Conservation (phyloP, 345 rosid genomes). For the Lepidium sativum region DNA sequence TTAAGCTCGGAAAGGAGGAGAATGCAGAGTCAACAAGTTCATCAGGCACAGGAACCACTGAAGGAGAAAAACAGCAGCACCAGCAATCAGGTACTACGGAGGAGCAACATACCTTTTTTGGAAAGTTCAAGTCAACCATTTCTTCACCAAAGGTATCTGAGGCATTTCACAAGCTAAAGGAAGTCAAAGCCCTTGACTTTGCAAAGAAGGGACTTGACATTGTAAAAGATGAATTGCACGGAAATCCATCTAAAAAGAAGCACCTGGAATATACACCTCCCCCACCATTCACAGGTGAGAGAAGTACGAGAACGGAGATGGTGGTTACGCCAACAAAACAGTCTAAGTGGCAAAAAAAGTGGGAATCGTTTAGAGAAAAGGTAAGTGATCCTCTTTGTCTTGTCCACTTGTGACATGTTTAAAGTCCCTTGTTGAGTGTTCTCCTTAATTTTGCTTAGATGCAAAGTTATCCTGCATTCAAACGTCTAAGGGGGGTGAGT, state of each 20-base stretch:
- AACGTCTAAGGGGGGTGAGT: conserved; percentile 55
- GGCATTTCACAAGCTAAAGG: conserved; percentile 60
- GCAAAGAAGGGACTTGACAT: conserved; percentile 89
- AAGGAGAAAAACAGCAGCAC: conserved; percentile 36
- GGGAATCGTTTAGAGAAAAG: conserved; percentile 64
- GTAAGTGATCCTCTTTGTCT: conserved; percentile 24
- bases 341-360: conserved; percentile 66
- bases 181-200: conserved; percentile 58
- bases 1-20: conserved; percentile 49
- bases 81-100: conserved; percentile 36
- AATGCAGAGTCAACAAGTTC: conserved; percentile 34
- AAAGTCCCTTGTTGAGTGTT: neutral
- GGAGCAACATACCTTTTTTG: conserved; percentile 51
- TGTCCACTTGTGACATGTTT: neutral
- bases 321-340: conserved; percentile 53
- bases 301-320: conserved; percentile 72
- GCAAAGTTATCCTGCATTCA: conserved; percentile 65
- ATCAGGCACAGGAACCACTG: conserved; percentile 38
- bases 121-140: conserved; percentile 50
- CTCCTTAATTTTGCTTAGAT: conserved; percentile 34
- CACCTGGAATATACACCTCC: conserved; percentile 76
- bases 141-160: conserved; percentile 58
- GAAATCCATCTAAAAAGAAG: conserved; percentile 56
- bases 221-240: conserved; percentile 78
- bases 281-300: conserved; percentile 55